A percentile compares a stretch with the other conserved stretches of the same genome.
These are phyloP conservation scores for Solanum corneliomulleri DNA, from an alignment of 257 asterid species.

Conservation along the genomic window DNA sequence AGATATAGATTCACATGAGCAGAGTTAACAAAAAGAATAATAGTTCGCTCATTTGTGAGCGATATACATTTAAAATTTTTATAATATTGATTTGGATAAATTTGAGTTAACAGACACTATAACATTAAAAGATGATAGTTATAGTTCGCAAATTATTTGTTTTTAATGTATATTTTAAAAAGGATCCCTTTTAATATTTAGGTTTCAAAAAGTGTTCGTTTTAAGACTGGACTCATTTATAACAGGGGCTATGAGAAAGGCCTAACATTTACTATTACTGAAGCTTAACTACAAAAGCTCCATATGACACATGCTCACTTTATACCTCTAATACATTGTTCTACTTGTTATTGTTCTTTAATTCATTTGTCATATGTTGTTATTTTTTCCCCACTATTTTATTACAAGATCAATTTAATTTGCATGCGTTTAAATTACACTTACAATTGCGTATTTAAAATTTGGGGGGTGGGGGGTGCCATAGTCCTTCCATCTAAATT, in stretches of 20 bases:
- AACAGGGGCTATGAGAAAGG: background rate
- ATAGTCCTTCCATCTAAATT: background rate
- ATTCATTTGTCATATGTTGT: background rate
- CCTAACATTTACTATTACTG: background rate
- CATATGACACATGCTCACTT: background rate
- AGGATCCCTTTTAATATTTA: no score
- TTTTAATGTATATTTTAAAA: no score
- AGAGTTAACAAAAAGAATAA: no score
- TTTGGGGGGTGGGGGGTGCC: background rate
- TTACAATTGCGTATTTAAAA: background rate
- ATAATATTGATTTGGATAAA: no score
- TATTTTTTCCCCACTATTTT: no score
- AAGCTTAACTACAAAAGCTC: background rate
- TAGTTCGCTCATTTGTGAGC: no score
- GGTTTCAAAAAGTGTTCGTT: no score
- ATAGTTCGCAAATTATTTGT: accelerated
- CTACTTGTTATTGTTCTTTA: background rate
- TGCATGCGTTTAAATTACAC: background rate
- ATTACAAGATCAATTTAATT: background rate
- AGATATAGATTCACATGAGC: no score
- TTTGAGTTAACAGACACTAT: no score
- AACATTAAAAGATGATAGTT: no score
- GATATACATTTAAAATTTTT: no score
- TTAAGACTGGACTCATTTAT: background rate
- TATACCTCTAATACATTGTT: background rate